Evolutionary conservation across 768 basidiomycete genomes (phyloP), one percentile per base, ranked within the genome.

Genomic region (Boletus rubropictus): DNA sequence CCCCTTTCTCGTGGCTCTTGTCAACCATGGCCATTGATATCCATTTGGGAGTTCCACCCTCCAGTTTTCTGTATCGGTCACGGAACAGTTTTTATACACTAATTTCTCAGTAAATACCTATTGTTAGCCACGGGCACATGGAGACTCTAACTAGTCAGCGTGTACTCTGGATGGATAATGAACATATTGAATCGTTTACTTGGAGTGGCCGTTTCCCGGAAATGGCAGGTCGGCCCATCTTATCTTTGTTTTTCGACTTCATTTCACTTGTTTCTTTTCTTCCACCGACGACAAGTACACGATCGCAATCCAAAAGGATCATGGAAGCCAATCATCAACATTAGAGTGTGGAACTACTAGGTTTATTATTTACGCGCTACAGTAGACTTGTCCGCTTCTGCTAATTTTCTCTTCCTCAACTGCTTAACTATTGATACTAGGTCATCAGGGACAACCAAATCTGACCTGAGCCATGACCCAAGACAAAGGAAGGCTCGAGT

Each of bases 241-340:
- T 43, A 39, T 42, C 31, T 28, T 27, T 44, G 33, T 41, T 41
- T 41, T 41, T 37, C 21, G 18, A 42, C 40, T 36, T 44, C 31
- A 35, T 46, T 48, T 52, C 46, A 50, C 47, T 34, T 31, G 7
- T 41, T 46, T 35, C 45, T 46, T 51, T 48, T 44, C 53, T 42
- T 55, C 44, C 40, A 39, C 39, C 57, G 40, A 52, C 51, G 49
- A 55, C 58, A 8, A 49, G 51, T 34, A 51, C 52, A 61, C 64
- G 62, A 90, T 91, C 89, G 88, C 81, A 71, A 80, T 90, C 60
- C 76, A 83, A 66, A 81, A 78, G 68, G 86, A 89, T 71, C 90
- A 91, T 44, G 91, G 89, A n/a, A n/a, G n/a, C n/a, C n/a, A n/a
- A n/a, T n/a, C n/a, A n/a, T n/a, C n/a, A n/a, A n/a, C n/a, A n/a